Percentiles rank a stretch among this genome's conserved stretches.
These are phyloP conservation scores for Pseudogymnoascus sp. DNA, from an alignment of 2,329 filamentous ascomycete genomes.

Conservation along the genomic window DNA sequence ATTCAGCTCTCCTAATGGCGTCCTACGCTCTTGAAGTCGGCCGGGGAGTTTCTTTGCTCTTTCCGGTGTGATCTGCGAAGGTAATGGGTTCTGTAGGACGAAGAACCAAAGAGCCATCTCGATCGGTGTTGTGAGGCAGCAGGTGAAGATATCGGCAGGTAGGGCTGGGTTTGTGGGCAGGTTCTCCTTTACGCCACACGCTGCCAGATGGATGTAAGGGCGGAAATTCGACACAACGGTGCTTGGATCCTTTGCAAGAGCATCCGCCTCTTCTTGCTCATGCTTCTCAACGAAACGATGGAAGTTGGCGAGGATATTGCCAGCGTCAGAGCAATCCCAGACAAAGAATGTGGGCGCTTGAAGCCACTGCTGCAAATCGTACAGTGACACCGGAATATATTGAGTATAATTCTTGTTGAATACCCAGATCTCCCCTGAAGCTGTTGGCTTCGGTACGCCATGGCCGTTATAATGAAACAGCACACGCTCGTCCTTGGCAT, in stretches of 20 bases:
- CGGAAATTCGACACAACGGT: slow-evolving; percentile 68
- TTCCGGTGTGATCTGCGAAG: slow-evolving; percentile 62
- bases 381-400: slow-evolving; percentile 93
- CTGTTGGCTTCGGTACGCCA: slow-evolving; percentile 89
- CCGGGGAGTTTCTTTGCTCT: slow-evolving; percentile 85
- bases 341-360: slow-evolving; percentile 94
- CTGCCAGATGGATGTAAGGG: slow-evolving; percentile 80
- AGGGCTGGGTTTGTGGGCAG: slow-evolving; percentile 89
- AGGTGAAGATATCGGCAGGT: slow-evolving; percentile 91
- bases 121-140: slow-evolving; percentile 91
- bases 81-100: slow-evolving; percentile 72
- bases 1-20: slow-evolving; percentile 90
- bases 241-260: slow-evolving; percentile 66
- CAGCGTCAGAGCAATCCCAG: slow-evolving; percentile 95
- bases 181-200: slow-evolving; percentile 83
- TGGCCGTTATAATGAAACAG: slow-evolving; percentile 99
- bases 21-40: slow-evolving; percentile 83
- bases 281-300: slow-evolving; percentile 93
- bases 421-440: slow-evolving; percentile 96
- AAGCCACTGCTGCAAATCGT: slow-evolving; percentile 92
- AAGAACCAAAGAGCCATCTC: slow-evolving; percentile 97
- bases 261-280: slow-evolving; percentile 76
- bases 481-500: slow-evolving; percentile 91
- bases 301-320: slow-evolving; percentile 92
- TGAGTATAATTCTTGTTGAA: slow-evolving; percentile 99